Evolutionary conservation across 2,329 filamentous ascomycete species (phyloP).

Genomic region (Dactylellina drechsleri): DNA sequence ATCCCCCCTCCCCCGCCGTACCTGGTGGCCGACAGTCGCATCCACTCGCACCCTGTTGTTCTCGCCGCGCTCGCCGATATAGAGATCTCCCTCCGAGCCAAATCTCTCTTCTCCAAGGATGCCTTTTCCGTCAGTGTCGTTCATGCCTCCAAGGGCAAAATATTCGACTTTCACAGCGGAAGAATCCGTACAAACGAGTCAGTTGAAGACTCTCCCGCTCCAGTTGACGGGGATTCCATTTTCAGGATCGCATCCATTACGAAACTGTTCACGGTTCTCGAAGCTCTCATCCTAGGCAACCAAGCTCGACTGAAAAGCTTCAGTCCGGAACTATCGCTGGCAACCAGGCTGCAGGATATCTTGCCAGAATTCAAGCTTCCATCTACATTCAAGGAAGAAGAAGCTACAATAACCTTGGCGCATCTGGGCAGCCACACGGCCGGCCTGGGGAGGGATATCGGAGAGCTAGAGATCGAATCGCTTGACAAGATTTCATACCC

Average conservation of each 20-base stretch:
- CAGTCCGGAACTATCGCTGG: slow-evolving; percentile 28
- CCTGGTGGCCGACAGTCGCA: slow-evolving; percentile 29
- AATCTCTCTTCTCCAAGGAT: slow-evolving; percentile 24
- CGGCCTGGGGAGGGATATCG: slow-evolving; percentile 40
- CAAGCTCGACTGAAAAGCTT: slow-evolving; percentile 25
- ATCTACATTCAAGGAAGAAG: slow-evolving; percentile 29
- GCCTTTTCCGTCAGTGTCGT: slow-evolving; percentile 46
- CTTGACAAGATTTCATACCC: slow-evolving; percentile 34
- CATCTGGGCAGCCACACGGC: slow-evolving; percentile 42
- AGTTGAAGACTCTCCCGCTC: slow-evolving; percentile 3
- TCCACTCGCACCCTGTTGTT: slow-evolving; percentile 19
- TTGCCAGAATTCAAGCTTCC: slow-evolving; percentile 43
- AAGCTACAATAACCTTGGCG: slow-evolving; percentile 35
- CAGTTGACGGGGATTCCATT: slow-evolving; percentile 28
- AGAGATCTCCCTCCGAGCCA: slow-evolving; percentile 7
- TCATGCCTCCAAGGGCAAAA: slow-evolving; percentile 44
- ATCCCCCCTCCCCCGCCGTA: slow-evolving; percentile 42
- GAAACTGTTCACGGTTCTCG: slow-evolving; percentile 34
- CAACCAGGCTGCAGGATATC: slow-evolving; percentile 29
- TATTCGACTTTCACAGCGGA: slow-evolving; percentile 46
- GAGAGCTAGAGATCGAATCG: slow-evolving; percentile 24
- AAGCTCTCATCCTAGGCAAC: slow-evolving; percentile 25
- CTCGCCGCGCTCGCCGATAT: slow-evolving; percentile 23
- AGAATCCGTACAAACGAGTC: slow-evolving; percentile 38
- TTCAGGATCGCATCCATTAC: slow-evolving; percentile 42